phyloP scores from a whole-genome alignment of 352 stramenopile genomes.

The Phytophthora cajani region DNA sequence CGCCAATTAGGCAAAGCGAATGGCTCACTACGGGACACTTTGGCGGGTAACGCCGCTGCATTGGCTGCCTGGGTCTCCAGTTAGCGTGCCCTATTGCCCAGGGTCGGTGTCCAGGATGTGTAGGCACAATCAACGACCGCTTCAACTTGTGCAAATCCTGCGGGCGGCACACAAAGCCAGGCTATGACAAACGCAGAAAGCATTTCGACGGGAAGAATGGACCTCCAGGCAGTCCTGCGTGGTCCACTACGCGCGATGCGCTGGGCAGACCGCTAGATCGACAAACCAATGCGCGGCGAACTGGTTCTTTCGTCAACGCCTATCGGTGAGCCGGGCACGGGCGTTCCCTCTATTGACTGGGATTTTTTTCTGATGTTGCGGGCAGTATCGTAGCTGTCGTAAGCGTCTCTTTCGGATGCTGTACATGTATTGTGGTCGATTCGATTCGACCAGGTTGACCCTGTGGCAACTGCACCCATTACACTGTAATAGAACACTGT shows the following conservation, averaged over 20 bases:
- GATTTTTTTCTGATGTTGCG: too few relatives aligned
- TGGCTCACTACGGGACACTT: neutral
- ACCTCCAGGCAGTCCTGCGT: neutral
- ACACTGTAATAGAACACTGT: too few relatives aligned
- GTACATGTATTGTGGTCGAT: too few relatives aligned
- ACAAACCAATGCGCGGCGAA: neutral
- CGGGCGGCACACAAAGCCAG: neutral
- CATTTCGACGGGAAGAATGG: neutral
- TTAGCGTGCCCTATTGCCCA: neutral
- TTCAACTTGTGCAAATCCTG: neutral
- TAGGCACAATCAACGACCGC: neutral
- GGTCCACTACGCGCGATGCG: neutral
- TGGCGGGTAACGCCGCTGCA: neutral
- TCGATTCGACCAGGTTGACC: too few relatives aligned
- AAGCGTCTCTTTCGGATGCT: too few relatives aligned
- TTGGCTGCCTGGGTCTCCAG: neutral
- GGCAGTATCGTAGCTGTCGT: too few relatives aligned
- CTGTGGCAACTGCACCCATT: too few relatives aligned
- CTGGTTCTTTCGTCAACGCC: neutral
- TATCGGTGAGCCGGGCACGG: neutral
- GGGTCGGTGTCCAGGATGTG: neutral
- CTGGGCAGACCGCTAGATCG: neutral
- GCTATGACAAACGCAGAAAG: neutral
- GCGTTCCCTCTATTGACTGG: conserved; percentile 4
- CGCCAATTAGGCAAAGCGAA: neutral